Evolutionary conservation across 176 grass and related monocot genomes (phyloP), one percentile per base, ranked within the genome.

Genomic region (Guadua angustifolia): DNA sequence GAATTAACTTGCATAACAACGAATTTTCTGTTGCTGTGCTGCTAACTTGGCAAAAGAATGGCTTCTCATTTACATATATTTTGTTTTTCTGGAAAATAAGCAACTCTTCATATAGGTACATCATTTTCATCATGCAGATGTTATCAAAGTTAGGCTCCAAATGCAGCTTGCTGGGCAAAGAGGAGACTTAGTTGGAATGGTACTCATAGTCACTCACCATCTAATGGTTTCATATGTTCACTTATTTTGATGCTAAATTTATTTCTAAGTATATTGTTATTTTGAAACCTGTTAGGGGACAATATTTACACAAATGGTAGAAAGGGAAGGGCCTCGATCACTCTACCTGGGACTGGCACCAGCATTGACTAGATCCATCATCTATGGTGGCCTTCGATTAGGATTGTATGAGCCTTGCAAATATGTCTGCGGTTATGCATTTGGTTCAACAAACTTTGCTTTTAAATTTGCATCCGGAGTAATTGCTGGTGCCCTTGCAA

Each of bases 101-200:
- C 64, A 29, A 65, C 38, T 79, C 21, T 56, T 90, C 87, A 79
- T 83, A 75, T 85, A 67, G 44, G 73, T 77, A 29, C 49, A 82
- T 83, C 62, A 77, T 85, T 66, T 80, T 85, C 32, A 16, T 83
- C 53, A 16, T 94, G 87, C 91, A 98, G 95, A 98, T 95, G 95
- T 98, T 89, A 67, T 98, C 76, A 95, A 98, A 98, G 93, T 98
- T 77, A 90, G 95, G 83, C 95, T 98, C 59, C 95, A 98, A 83
- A 95, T 98, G 93, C 95, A 98, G 75, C 93, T 98, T 69, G 87
- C 87, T 87, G 95, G 95, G 55, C 91, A 98, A 80, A 98, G 87
- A 88, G 95, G 95, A 73, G 86, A 86, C 56, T 93, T 98, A 88
- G 89, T 84, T 88, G 93, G 95, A 82, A 98, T 98, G 95, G 95